These are phyloP conservation scores for Fallopia convolvulus DNA, from an alignment of 148 eudicot genomes.

Conservation along the genomic window DNA sequence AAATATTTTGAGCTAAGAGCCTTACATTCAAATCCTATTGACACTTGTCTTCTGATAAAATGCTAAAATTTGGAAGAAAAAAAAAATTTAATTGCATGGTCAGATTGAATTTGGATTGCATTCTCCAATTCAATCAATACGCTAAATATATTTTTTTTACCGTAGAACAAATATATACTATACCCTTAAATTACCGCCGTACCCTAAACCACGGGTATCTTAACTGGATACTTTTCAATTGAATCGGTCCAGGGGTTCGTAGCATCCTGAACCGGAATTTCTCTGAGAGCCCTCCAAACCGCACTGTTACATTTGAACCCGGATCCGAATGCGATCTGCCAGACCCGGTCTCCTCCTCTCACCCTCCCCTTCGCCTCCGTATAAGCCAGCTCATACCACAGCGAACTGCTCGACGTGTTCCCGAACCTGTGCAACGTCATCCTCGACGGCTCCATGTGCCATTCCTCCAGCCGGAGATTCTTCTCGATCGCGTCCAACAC, in stretches of 20 bases:
- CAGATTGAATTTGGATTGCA: neutral
- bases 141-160: neutral
- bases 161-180: neutral
- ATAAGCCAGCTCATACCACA: constrained; percentile 33
- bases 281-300: constrained; percentile 62
- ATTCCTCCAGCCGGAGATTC: constrained; percentile 46
- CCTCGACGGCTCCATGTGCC: constrained; percentile 92
- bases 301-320: constrained; percentile 94
- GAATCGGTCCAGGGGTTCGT: constrained; percentile 50
- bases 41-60: neutral
- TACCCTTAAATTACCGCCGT: neutral
- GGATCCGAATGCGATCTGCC: constrained; percentile 91
- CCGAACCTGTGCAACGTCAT: constrained; percentile 82
- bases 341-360: constrained; percentile 52
- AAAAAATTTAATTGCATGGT: neutral
- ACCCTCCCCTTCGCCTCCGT: constrained; percentile 70
- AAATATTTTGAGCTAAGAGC: neutral
- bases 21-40: neutral
- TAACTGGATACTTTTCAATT: constrained; percentile 10
- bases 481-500: constrained; percentile 66
- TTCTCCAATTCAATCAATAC: neutral
- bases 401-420: constrained; percentile 79
- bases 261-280: constrained; percentile 27
- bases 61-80: neutral
- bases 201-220: neutral